Base-by-base conservation (phyloP, 169 alveolate genomes). In the Plasmodium berghei region DNA sequence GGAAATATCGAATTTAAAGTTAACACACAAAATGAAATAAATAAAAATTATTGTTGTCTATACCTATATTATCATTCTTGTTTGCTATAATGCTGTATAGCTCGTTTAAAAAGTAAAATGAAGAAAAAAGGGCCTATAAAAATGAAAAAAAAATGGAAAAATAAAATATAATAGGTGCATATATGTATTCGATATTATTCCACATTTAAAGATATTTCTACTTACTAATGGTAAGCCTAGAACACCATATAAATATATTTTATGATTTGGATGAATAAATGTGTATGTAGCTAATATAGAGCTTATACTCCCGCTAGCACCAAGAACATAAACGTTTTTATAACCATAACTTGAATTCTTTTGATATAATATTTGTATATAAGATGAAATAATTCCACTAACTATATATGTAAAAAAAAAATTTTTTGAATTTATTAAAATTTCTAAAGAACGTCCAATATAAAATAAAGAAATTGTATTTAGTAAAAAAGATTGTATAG, bases 221-320 rank as follows among this genome's bases (percentile, higher is more conserved):
- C 61, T 0, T n/a, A 75, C 88, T 40, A 75, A 55, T n/a, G 88
- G 88, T 22, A 75, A 54, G 56, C 70, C 73, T 9, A 75, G 1
- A 0, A 75, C 61, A 9, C 88, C 88, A 20, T 75, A 75, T 5
- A 75, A 40, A 28, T 75, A 75, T 6, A 75, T 75, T 9, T 42
- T 75, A 14, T 42, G 62, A 16, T 10, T 24, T 1, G 88, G 88
- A 12, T 48, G 45, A 40, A 75, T 20, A 55, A 75, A 55, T 18
- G 88, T 75, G 18, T 75, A 75, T 18, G 88, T 75, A 9, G 74
- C 34, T 12, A 75, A 56, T 2, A 75, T 75, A 9, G 88, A 75
- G 46, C 88, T 75, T 49, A 75, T 62, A 55, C 88, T 75, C 0
- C 88, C 88, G 10, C 88, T 75, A 34, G 88, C 88, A n/a, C 88